These are phyloP conservation scores for Sphaerobolus stellatus DNA, from an alignment of 1,284 basidiomycete species.

Conservation along the genomic window DNA sequence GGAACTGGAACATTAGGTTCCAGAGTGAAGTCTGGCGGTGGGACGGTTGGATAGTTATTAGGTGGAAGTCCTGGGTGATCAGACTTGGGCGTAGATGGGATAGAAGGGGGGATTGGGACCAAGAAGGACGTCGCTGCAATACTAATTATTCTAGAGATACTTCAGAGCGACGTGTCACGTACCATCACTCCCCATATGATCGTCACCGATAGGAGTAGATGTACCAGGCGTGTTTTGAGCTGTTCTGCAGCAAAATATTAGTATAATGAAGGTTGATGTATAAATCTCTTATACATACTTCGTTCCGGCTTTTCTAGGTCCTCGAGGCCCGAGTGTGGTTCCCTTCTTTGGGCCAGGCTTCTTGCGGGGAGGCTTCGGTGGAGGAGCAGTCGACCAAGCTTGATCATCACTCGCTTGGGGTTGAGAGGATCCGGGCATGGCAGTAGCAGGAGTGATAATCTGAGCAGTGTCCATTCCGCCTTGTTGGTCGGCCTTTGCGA, in stretches of 20 bases:
- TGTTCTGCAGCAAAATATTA: conserved; percentile 2
- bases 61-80: conserved; percentile 18
- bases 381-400: conserved; percentile 6
- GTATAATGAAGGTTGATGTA: conserved; percentile 17
- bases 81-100: conserved; percentile 25
- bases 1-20: conserved; percentile 50
- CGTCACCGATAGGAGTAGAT: conserved; percentile 29
- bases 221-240: conserved; percentile 7
- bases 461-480: conserved; percentile 16
- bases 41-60: conserved; percentile 36
- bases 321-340: conserved; percentile 15
- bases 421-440: neutral
- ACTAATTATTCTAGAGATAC: conserved; percentile 34
- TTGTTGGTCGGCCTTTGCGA: conserved; percentile 13
- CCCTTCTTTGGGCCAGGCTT: conserved; percentile 15
- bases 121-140: conserved; percentile 48
- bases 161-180: conserved; percentile 16
- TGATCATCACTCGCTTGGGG: neutral
- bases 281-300: conserved; percentile 32
- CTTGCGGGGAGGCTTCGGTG: conserved; percentile 31
- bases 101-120: conserved; percentile 28
- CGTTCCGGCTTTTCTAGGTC: conserved; percentile 19
- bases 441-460: neutral
- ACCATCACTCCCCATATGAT: conserved; percentile 48
- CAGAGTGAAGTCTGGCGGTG: conserved; percentile 44